Evolutionary conservation across 306 rosid genomes (phyloP).

Genomic region (Trichosanthes truncata): DNA sequence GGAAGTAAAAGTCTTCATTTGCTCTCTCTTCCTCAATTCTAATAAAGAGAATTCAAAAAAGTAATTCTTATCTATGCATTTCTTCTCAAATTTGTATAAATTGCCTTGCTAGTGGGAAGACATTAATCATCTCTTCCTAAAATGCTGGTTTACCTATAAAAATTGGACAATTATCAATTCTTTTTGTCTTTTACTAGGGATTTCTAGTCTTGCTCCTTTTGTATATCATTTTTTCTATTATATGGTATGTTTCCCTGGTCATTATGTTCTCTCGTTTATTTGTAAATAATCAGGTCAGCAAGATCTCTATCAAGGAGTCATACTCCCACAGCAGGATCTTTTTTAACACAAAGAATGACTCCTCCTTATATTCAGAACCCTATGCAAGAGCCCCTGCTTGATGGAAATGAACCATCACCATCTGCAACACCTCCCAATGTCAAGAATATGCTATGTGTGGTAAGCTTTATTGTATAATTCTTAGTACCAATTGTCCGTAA

Average conservation of each 20-base stretch:
- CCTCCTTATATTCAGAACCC: constrained; percentile 20
- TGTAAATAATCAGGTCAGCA: constrained; percentile 56
- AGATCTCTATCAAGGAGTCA: constrained; percentile 63
- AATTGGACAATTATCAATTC: background rate
- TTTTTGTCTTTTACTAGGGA: background rate
- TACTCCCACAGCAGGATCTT: constrained; percentile 56
- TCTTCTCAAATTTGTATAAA: background rate
- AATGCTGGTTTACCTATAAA: background rate
- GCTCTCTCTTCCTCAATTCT: background rate
- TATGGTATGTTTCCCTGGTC: background rate
- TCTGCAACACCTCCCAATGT: constrained; percentile 39
- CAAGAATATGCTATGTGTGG: constrained; percentile 55
- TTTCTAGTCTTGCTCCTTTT: background rate
- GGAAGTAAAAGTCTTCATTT: background rate
- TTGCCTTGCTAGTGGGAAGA: background rate
- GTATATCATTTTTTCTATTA: background rate
- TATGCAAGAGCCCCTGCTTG: constrained; percentile 51
- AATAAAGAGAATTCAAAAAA: background rate
- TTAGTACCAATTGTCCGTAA: background rate
- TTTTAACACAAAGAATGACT: constrained; percentile 39
- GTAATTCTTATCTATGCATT: background rate
- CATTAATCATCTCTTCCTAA: background rate
- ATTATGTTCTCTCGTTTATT: background rate
- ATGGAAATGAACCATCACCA: constrained; percentile 21
- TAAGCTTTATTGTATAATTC: constrained; percentile 20